Percentiles rank a stretch among this genome's conserved stretches.
These are phyloP conservation scores for Skeletonema costatum DNA, from an alignment of 108 stramenopile species.

Conservation along the genomic window DNA sequence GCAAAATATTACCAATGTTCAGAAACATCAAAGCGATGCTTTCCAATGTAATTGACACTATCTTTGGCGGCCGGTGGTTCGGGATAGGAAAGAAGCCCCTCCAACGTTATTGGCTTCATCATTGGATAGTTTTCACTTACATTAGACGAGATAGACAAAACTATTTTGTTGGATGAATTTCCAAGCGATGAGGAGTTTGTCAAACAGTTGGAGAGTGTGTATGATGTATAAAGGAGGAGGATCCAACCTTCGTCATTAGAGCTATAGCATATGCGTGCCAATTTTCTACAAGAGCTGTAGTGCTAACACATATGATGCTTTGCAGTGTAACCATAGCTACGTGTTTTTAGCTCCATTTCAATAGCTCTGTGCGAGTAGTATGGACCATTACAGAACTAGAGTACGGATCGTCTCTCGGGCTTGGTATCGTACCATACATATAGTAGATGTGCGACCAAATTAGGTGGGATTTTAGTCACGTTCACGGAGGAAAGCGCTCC, in stretches of 20 bases:
- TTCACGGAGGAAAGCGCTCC: too few relatives aligned
- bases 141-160: slow-evolving; percentile 59
- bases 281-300: too few relatives aligned
- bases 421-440: too few relatives aligned
- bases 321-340: too few relatives aligned
- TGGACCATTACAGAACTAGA: too few relatives aligned
- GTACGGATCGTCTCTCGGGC: too few relatives aligned
- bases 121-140: slow-evolving; percentile 55
- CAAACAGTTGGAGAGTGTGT: slow-evolving; percentile 13
- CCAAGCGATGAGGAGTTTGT: slow-evolving; percentile 46
- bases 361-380: too few relatives aligned
- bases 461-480: too few relatives aligned
- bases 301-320: too few relatives aligned
- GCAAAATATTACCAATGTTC: slow-evolving; percentile 37
- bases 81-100: slow-evolving; percentile 70
- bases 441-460: too few relatives aligned
- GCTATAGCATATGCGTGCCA: not conserved
- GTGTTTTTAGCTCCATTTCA: too few relatives aligned
- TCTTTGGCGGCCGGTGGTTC: slow-evolving; percentile 61
- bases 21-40: slow-evolving; percentile 28
- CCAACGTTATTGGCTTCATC: slow-evolving; percentile 69
- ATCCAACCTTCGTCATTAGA: not conserved
- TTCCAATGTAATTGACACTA: slow-evolving; percentile 43
- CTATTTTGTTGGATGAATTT: slow-evolving; percentile 49
- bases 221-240: not conserved